Conservation (phyloP, 2,329 filamentous ascomycete species). For the Talaromyces sp. region DNA sequence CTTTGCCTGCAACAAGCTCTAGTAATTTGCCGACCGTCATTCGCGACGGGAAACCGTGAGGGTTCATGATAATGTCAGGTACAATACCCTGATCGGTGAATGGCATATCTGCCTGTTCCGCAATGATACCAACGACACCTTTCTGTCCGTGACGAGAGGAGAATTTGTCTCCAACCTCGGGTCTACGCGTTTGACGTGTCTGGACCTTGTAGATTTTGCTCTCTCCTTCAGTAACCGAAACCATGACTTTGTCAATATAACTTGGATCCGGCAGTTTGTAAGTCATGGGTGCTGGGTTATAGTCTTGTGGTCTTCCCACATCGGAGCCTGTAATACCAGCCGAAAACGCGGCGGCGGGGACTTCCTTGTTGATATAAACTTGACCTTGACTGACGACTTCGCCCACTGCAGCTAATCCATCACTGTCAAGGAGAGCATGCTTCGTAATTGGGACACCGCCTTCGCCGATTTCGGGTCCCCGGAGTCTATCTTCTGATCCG, state of each 20-base stretch:
- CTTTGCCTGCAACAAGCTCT: slow-evolving; percentile 90
- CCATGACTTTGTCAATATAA: slow-evolving; percentile 95
- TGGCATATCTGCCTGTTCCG: slow-evolving; percentile 93
- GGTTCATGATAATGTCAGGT: slow-evolving; percentile 99
- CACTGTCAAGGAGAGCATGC: slow-evolving; percentile 69
- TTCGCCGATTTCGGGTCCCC: slow-evolving; percentile 58
- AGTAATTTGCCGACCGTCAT: slow-evolving; percentile 99
- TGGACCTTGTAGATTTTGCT: slow-evolving; percentile 87
- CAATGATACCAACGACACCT: slow-evolving; percentile 93
- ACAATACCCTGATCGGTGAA: slow-evolving; percentile 86
- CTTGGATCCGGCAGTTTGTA: slow-evolving; percentile 80
- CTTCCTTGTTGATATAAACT: slow-evolving; percentile 84
- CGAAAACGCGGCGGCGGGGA: slow-evolving; percentile 70
- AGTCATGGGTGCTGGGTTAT: slow-evolving; percentile 46
- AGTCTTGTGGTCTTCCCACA: slow-evolving; percentile 46
- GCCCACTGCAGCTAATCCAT: slow-evolving; percentile 84
- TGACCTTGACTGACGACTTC: slow-evolving; percentile 72
- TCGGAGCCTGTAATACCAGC: slow-evolving; percentile 59
- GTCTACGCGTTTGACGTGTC: slow-evolving; percentile 89
- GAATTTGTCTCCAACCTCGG: slow-evolving; percentile 97
- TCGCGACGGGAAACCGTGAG: slow-evolving; percentile 97
- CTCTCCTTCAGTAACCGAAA: slow-evolving; percentile 83
- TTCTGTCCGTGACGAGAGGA: slow-evolving; percentile 98
- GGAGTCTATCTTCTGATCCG: slow-evolving; percentile 57
- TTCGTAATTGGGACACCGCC: slow-evolving; percentile 59